Evolutionary conservation across 345 rosid species (phyloP).

Genomic region (Cardamine occulta): DNA sequence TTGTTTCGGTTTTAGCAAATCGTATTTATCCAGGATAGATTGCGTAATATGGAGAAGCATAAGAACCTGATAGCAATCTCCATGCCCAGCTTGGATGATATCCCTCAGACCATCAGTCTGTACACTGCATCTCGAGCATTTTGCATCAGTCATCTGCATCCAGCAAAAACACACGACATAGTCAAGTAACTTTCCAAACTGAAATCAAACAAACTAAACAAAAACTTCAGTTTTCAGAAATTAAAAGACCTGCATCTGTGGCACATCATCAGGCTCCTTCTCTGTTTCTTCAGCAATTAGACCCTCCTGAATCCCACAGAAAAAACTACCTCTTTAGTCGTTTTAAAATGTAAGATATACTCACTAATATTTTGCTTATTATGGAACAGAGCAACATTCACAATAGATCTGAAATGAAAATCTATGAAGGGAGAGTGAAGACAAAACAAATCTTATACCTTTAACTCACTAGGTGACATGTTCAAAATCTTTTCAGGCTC

Average conservation of each 20-base stretch:
- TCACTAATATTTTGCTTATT: conserved; percentile 3
- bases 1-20: too few species aligned
- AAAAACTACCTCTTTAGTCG: conserved; percentile 6
- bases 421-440: background rate
- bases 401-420: background rate
- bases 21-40: background rate
- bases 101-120: conserved; percentile 78
- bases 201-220: conserved; percentile 11
- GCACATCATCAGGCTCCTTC: conserved; percentile 86
- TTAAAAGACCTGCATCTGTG: conserved; percentile 75
- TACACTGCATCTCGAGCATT: conserved; percentile 79
- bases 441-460: conserved; percentile 49
- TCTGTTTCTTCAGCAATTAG: conserved; percentile 81
- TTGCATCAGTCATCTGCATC: conserved; percentile 77
- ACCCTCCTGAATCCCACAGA: conserved; percentile 68
- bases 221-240: background rate
- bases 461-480: conserved; percentile 90
- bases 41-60: background rate
- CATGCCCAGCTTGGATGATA: conserved; percentile 96
- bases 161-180: conserved; percentile 18
- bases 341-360: conserved; percentile 14
- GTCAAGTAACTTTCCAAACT: conserved; percentile 19
- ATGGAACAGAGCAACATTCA: conserved; percentile 13
- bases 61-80: conserved; percentile 98
- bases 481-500: conserved; percentile 78